Evolutionary conservation across 306 rosid genomes (phyloP), one percentile per base, ranked within the genome.

Genomic region (Vigna mungo): DNA sequence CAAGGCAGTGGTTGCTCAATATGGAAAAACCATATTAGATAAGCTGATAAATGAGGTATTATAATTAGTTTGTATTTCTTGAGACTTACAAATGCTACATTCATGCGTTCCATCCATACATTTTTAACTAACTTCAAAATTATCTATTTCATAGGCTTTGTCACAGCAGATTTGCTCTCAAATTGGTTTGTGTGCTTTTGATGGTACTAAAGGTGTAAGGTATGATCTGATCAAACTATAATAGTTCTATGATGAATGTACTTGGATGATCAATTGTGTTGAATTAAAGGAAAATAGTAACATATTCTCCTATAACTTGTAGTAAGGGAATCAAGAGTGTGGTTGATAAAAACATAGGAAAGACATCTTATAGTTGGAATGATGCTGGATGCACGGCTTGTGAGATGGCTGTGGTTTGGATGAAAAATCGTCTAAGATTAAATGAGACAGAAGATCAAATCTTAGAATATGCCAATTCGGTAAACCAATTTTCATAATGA

Each of bases 361-460:
- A 77, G 61, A 68, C 77, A 72, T 83, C 84, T 69, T 77, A 81
- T 15, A 27, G 79, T 58, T 68, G 73, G 74, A 53, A 48, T 3
- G 93, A 88, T 56, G 88, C 90, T 54, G 70, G 74, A 79, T 90
- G 97, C 84, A 80, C 88, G 36, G 88, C 85, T 44, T 92, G 97
- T 79, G 91, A 92, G 87, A 92, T 90, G 97, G 85, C 86, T n/a
- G 93, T 90, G 23, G 79, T 80, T 43, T 87, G 93, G 43, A 60
- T 60, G 1, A 60, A 60, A 15, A 60, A 30, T 60, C 66, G 18
- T 16, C 2, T 60, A 59, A 65, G 27, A 55, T 87, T 80, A 75
- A 89, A 91, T 41, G 79, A 71, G 87, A 91, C 91, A 32, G 83
- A 52, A 81, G 89, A 84, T 6, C 72, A 54, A 64, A 86, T 89